Base-by-base conservation (phyloP, 2,329 filamentous ascomycete species). In the Aspergillus nomiae region DNA sequence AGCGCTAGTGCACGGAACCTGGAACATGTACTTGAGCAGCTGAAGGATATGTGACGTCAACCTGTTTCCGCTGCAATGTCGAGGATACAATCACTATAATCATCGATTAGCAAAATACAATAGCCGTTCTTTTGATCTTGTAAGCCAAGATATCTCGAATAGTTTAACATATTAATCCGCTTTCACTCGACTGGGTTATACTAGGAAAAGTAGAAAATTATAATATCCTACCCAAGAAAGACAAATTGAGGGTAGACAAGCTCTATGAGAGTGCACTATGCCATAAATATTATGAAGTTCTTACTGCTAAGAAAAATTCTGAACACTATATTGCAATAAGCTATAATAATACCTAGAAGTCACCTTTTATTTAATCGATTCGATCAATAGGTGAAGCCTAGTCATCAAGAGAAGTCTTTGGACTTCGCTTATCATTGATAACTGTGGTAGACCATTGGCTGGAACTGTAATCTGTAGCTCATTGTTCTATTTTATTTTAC, bases 251-350 rank as follows among this genome's bases (percentile, higher is more conserved):
- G 14, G 51, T 30, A n/a, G 51, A 60, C 30, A 34, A 0, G 12
- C 19, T 45, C 2, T 55, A 45, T 48, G 32, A 60, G 30, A 36
- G 38, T 41, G 30, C 36, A 7, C 16, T 46, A 8, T 34, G 36
- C 16, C 51, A 60, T 19, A 60, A 60, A 1, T 48, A 56, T 30
- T 56, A 60, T 5, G 59, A 60, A 32, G 51, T 46, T 24, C 7
- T 14, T 0, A 36, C 32, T 45, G 36, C 36, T 5, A 56, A 56
- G 30, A 16, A 19, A 1, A 28, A 34, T 19, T 41, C 21, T 0
- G 38, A 26, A 8, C 51, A 60, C 34, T 56, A 38, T 14, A 30
- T 53, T 46, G 59, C 43, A 11, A 24, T 60, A 2, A 30, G 30
- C 8, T n/a, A 58, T 10, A 38, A 51, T 2, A n/a, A 26, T 16